These are phyloP conservation scores for Reticulascus tulasneorum DNA, from an alignment of 2,329 filamentous ascomycete genomes.

Conservation along the genomic window DNA sequence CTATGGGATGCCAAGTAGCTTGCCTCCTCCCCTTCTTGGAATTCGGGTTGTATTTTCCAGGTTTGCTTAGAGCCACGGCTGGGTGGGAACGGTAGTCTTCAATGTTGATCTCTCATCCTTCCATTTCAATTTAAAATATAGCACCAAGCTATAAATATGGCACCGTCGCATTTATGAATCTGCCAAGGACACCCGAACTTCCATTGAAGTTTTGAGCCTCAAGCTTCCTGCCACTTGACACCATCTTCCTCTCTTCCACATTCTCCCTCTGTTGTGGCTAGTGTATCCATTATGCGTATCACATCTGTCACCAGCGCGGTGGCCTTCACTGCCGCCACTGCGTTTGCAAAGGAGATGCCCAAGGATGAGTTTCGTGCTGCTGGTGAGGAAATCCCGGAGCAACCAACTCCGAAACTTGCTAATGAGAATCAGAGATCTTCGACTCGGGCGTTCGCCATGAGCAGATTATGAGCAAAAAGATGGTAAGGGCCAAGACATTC, in stretches of 20 bases:
- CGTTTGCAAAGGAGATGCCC: constrained; percentile 15
- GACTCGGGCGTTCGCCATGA: constrained; percentile 19
- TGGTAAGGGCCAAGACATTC: too few species aligned
- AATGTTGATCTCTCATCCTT: too few species aligned
- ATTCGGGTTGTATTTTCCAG: neutral
- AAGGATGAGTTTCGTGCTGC: constrained; percentile 16
- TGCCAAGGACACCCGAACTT: neutral
- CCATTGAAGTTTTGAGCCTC: neutral
- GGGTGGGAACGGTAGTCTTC: neutral
- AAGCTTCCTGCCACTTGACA: neutral
- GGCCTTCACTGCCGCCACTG: constrained; percentile 9
- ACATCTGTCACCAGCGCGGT: constrained; percentile 10
- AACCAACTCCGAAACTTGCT: neutral
- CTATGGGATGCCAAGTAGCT: constrained; percentile 4
- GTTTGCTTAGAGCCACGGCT: neutral
- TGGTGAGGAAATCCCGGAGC: neutral
- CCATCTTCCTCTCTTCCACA: neutral
- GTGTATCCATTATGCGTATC: constrained; percentile 12
- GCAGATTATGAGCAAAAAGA: constrained; percentile 17
- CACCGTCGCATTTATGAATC: neutral
- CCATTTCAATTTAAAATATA: neutral
- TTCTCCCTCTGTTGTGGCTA: neutral
- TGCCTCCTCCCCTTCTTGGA: constrained; percentile 12
- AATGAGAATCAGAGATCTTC: constrained; percentile 13
- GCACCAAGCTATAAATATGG: neutral